Evolutionary conservation across 164 flowering plant genomes (phyloP), one percentile per base, ranked within the genome.

Genomic region (Tetracentron sinense): DNA sequence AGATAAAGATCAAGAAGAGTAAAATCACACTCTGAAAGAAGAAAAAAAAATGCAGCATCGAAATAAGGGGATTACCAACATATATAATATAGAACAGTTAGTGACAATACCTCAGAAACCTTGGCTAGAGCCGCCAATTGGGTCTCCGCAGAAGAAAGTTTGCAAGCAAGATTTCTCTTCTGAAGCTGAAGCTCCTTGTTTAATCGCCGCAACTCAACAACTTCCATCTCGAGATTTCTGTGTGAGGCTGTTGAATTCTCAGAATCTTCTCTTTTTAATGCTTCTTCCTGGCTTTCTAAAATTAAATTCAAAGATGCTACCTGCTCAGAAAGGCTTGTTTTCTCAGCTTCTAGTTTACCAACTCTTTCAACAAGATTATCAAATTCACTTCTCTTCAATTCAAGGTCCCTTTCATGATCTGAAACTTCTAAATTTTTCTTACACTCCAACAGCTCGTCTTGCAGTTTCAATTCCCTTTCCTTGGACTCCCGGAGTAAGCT

Each of bases 101-200:
- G 23, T 19, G 38, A 28, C 21, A 35, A 29, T 80, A 89, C 97
- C 96, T 89, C 90, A 30, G 85, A 64, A 74, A 62, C 77, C 21
- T 79, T 84, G 27, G 79, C 74, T 51, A 80, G 72, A 55, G 78
- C 72, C 31, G 82, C 65, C 30, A 85, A 69, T 58, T 81, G 83
- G 52, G 86, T 76, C 56, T 89, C 94, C 57, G 82, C 50, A 0
- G 90, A 71, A 54, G 90, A 71, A 35, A 92, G 75, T 56, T 70
- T 79, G 69, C 86, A 82, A 71, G 85, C 47, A 38, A 87, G 81
- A 67, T 79, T 79, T 66, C 96, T 79, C 81, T 89, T 89, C 53
- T 92, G 81, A 62, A 87, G 78, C 80, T 92, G 97, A 15, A 92
- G 77, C 73, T 92, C 97, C 81, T 83, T 89, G 62, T 89, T 92